Evolutionary conservation across 2,329 filamentous ascomycete genomes (phyloP).

Genomic region (Neofusicoccum umdonicola): DNA sequence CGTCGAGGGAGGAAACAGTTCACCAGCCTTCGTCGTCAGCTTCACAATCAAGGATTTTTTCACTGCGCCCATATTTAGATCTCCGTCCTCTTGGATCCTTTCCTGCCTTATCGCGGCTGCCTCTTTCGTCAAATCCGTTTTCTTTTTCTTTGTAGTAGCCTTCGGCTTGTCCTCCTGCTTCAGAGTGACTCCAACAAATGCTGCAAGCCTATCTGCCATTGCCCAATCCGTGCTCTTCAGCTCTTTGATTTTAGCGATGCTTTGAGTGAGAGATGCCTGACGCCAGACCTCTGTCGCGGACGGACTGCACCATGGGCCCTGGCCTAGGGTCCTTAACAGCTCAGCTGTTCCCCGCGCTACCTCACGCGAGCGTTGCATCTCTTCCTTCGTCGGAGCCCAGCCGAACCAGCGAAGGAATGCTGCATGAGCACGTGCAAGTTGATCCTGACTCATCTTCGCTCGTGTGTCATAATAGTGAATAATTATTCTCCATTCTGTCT

Average conservation of each 20-base stretch:
- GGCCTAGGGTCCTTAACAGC: background rate
- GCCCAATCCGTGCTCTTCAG: background rate
- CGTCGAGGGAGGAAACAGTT: background rate
- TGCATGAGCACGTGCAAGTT: background rate
- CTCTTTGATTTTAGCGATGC: background rate
- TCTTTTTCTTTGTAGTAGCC: background rate
- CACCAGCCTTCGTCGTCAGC: background rate
- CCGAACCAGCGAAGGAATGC: background rate
- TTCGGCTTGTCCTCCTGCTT: background rate
- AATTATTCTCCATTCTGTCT: background rate
- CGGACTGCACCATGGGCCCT: background rate
- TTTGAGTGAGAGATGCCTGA: background rate
- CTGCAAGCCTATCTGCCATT: background rate
- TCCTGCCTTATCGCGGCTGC: background rate
- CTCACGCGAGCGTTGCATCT: background rate
- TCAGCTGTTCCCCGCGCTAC: background rate
- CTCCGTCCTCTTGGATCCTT: background rate
- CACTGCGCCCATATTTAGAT: background rate
- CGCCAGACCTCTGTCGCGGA: background rate
- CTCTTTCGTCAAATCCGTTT: background rate
- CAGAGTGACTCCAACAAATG: background rate
- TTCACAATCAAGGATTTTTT: background rate
- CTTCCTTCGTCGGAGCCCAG: background rate
- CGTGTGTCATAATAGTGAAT: background rate
- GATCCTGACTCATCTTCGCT: background rate